Evolutionary conservation across 1,284 basidiomycete genomes (phyloP).

Genomic region (Stygiomarasmius scandens): DNA sequence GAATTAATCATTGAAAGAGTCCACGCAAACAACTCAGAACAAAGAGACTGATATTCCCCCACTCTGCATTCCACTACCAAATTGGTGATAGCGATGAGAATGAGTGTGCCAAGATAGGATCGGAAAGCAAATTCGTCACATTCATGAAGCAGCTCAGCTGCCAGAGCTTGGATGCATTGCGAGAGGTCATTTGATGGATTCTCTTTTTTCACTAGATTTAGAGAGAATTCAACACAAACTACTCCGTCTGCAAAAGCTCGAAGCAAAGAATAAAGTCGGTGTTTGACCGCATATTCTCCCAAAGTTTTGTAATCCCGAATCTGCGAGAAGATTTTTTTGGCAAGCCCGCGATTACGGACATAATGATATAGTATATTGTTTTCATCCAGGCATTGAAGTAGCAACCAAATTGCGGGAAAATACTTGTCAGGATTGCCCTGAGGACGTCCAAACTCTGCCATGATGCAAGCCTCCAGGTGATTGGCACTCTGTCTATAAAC

Average conservation of each 20-base stretch:
- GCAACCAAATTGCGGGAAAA: not conserved
- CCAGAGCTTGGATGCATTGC: not conserved
- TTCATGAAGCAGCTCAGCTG: not conserved
- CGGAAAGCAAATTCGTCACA: too few relatives aligned
- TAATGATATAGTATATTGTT: not conserved
- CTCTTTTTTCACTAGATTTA: too few relatives aligned
- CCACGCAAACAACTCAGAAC: too few relatives aligned
- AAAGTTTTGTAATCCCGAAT: too few relatives aligned
- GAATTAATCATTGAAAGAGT: too few relatives aligned
- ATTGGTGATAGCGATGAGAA: too few relatives aligned
- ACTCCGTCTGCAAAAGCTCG: not conserved
- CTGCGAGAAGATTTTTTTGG: not conserved
- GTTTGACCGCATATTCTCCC: not conserved
- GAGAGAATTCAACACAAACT: not conserved
- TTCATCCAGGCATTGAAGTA: too few relatives aligned
- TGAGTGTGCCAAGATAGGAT: too few relatives aligned
- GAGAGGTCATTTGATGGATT: too few relatives aligned
- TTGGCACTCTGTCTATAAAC: not conserved
- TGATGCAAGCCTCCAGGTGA: not conserved
- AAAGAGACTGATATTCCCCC: too few relatives aligned
- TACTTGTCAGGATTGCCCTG: not conserved
- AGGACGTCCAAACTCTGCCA: not conserved
- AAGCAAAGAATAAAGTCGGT: not conserved
- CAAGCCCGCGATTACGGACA: not conserved
- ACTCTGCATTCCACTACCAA: too few relatives aligned